phyloP scores from a whole-genome alignment of 139 green algal genomes.

The Marvania coccoides region DNA sequence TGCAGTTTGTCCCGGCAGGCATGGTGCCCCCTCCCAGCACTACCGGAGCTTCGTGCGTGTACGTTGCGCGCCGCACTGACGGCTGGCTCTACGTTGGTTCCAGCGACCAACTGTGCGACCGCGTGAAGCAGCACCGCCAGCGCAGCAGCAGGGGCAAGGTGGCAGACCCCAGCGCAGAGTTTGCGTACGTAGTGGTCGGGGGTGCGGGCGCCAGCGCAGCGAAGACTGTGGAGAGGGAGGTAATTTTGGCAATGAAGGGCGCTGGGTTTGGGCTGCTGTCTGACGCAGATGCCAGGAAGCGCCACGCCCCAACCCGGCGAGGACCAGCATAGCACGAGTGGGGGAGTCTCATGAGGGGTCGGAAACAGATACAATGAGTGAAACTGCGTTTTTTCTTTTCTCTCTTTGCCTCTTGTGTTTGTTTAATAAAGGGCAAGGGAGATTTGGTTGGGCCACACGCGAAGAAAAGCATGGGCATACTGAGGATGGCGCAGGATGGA shows the following conservation, averaged over 20 bases:
- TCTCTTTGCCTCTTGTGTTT: too few species aligned
- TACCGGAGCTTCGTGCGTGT: conserved; percentile 36
- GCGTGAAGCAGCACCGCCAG: conserved; percentile 15
- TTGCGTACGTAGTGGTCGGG: conserved; percentile 33
- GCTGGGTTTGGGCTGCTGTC: conserved; percentile 30
- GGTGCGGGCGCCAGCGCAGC: conserved; percentile 6
- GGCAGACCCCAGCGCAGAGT: conserved; percentile 21
- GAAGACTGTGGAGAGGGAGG: conserved; percentile 21
- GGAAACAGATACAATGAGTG: too few species aligned
- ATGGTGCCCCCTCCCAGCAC: conserved; percentile 26
- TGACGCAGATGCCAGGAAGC: conserved; percentile 5
- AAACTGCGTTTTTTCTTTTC: too few species aligned
- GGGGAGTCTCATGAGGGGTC: too few species aligned
- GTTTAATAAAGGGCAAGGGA: too few species aligned
- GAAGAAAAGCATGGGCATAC: too few species aligned
- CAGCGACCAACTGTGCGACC: conserved; percentile 35
- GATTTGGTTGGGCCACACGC: too few species aligned
- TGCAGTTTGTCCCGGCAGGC: conserved; percentile 16
- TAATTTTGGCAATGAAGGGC: conserved; percentile 20
- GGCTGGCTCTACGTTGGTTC: conserved; percentile 46
- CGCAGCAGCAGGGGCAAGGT: neutral
- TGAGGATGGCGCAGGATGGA: too few species aligned
- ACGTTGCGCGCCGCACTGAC: conserved; percentile 37
- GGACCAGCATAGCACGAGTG: too few species aligned
- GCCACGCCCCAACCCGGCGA: conserved; percentile 2